These are phyloP conservation scores for Geranium incanum DNA, from an alignment of 441 rosid species.

Conservation along the genomic window DNA sequence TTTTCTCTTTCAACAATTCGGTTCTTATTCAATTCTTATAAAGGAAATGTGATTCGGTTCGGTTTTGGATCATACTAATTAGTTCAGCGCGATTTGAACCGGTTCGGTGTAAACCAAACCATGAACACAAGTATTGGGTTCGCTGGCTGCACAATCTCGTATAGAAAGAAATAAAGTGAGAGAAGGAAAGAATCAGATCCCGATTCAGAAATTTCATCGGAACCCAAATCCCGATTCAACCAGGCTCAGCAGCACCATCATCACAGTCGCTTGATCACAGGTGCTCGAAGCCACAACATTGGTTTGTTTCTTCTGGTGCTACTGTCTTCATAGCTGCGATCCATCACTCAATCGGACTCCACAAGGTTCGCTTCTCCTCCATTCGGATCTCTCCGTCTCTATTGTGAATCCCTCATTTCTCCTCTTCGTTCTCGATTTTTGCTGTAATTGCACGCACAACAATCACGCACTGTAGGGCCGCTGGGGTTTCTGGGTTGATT, in stretches of 20 bases:
- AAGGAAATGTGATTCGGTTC: no score
- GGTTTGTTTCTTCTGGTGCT: neutral
- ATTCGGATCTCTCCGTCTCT: neutral
- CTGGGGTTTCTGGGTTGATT: neutral
- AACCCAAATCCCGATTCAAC: neutral
- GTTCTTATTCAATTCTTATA: no score
- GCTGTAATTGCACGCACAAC: neutral
- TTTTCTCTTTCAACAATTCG: no score
- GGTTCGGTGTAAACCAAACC: no score
- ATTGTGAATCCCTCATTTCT: neutral
- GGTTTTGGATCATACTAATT: no score
- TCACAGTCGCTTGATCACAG: neutral
- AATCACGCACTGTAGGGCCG: neutral
- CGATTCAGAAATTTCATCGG: neutral
- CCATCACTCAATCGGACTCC: constrained; percentile 4
- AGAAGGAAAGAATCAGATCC: constrained; percentile 1
- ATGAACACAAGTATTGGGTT: neutral
- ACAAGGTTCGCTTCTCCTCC: constrained; percentile 3
- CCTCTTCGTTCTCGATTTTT: neutral
- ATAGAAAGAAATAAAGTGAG: neutral
- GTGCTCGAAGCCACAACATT: neutral
- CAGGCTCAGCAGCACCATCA: neutral
- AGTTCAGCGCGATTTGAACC: no score
- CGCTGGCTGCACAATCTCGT: neutral
- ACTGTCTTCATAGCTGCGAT: neutral